These are phyloP conservation scores for Pseudonitzschia delicatissima DNA, from an alignment of 108 stramenopile species.

Conservation along the genomic window DNA sequence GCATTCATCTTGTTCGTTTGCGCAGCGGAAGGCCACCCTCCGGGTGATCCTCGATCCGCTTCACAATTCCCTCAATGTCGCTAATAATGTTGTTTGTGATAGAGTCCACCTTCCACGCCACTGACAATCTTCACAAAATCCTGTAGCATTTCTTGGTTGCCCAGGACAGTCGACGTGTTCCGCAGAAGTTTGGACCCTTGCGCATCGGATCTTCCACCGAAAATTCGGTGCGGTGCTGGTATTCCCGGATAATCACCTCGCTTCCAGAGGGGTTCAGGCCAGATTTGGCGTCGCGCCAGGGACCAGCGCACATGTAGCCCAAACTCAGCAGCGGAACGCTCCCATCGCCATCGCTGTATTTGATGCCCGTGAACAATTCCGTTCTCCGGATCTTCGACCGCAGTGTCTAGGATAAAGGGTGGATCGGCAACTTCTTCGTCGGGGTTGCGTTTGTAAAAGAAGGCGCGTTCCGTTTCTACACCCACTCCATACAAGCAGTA, in stretches of 20 bases:
- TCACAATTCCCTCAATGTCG: conserved; percentile 27
- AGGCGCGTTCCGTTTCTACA: conserved; percentile 74
- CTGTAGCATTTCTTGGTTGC: conserved; percentile 70
- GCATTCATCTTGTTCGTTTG: background rate
- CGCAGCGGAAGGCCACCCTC: conserved; percentile 16
- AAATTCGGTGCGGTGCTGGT: conserved; percentile 49
- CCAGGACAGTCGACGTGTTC: conserved; percentile 91
- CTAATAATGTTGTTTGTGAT: conserved; percentile 26
- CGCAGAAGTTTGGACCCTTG: conserved; percentile 60
- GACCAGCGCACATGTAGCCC: conserved; percentile 81
- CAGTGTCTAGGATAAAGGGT: conserved; percentile 64
- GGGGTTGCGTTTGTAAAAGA: conserved; percentile 68
- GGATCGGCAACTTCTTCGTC: conserved; percentile 36
- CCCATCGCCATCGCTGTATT: conserved; percentile 76
- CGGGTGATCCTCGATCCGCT: conserved; percentile 22
- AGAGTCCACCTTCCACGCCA: conserved; percentile 34
- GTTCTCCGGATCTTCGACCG: conserved; percentile 40
- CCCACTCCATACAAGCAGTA: conserved; percentile 88
- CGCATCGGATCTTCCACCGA: conserved; percentile 69
- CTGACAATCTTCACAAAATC: conserved; percentile 78
- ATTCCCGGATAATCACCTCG: conserved; percentile 69
- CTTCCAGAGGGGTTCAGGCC: conserved; percentile 68
- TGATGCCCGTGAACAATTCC: conserved; percentile 62
- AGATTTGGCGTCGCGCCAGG: conserved; percentile 52
- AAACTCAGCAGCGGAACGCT: conserved; percentile 79